These are phyloP conservation scores for Coemansia sp. DNA, from an alignment of 192 early-diverging fungal genomes.

Conservation along the genomic window DNA sequence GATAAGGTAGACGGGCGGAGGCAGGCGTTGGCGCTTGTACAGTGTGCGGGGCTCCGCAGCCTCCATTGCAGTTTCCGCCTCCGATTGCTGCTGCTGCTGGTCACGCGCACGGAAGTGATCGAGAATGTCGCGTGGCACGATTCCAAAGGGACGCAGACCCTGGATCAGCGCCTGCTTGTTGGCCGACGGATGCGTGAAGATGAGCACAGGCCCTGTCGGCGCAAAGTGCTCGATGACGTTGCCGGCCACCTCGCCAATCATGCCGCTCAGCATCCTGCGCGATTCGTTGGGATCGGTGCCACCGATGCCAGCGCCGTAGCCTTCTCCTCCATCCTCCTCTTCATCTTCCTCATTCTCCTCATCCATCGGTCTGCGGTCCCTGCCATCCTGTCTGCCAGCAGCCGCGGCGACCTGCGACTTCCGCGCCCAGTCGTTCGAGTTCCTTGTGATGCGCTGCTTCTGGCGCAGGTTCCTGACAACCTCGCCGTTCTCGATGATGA, in stretches of 20 bases:
- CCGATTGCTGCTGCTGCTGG: not conserved
- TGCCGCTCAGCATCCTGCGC: not conserved
- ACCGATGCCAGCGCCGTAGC: not conserved
- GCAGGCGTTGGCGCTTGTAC: not conserved
- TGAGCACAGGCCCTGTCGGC: slow-evolving; percentile 16
- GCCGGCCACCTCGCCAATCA: slow-evolving; percentile 38
- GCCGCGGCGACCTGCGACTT: no score
- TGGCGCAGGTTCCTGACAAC: slow-evolving; percentile 35
- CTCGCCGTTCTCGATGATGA: slow-evolving; percentile 36
- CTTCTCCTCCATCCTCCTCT: not conserved
- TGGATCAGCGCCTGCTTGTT: slow-evolving; percentile 20
- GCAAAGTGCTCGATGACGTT: slow-evolving; percentile 21
- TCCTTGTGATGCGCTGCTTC: not conserved
- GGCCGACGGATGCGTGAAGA: slow-evolving; percentile 37
- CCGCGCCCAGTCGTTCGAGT: not conserved
- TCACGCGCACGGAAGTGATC: slow-evolving; percentile 8
- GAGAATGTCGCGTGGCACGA: slow-evolving; percentile 33
- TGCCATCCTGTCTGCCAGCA: no score
- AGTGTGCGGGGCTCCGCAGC: not conserved
- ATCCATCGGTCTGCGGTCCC: no score
- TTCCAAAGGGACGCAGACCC: slow-evolving; percentile 22
- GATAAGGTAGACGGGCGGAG: slow-evolving; percentile 57
- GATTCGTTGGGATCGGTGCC: not conserved
- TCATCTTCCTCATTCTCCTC: not conserved
- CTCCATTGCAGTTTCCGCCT: not conserved